phyloP scores from a whole-genome alignment of 2,329 filamentous ascomycete genomes.

The Microthyrium microscopicum region DNA sequence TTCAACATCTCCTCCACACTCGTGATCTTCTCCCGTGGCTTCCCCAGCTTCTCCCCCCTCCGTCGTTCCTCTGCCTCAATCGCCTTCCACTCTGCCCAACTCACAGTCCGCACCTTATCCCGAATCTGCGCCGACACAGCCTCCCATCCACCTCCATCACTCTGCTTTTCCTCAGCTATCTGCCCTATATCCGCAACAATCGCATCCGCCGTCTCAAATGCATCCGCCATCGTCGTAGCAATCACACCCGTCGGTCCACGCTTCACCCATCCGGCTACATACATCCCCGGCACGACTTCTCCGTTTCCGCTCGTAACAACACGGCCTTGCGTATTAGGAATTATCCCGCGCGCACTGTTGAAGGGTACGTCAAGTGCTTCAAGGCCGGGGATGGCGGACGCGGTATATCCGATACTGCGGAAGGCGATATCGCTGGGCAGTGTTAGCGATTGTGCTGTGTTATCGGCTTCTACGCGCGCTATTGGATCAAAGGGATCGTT shows the following conservation, averaged over 20 bases:
- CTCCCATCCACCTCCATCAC: slow-evolving; percentile 53
- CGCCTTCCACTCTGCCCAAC: slow-evolving; percentile 71
- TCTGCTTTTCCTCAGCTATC: slow-evolving; percentile 16
- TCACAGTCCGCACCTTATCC: slow-evolving; percentile 42
- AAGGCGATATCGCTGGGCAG: slow-evolving; percentile 62
- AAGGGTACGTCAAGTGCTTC: slow-evolving; percentile 60
- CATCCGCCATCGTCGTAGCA: slow-evolving; percentile 88
- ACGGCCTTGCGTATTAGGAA: slow-evolving; percentile 42
- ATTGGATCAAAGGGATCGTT: slow-evolving; percentile 31
- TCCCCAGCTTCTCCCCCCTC: slow-evolving; percentile 50
- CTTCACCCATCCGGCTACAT: slow-evolving; percentile 95
- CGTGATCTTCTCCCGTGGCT: slow-evolving; percentile 55
- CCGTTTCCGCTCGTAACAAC: slow-evolving; percentile 12
- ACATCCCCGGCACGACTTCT: slow-evolving; percentile 49
- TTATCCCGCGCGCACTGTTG: slow-evolving; percentile 53
- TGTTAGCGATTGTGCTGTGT: slow-evolving; percentile 29
- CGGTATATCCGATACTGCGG: slow-evolving; percentile 89
- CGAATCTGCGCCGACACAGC: slow-evolving; percentile 47
- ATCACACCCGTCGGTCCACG: slow-evolving; percentile 89
- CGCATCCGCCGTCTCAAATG: slow-evolving; percentile 73
- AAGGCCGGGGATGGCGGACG: slow-evolving; percentile 59
- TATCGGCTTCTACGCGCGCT: slow-evolving; percentile 29
- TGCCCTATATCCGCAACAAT: slow-evolving; percentile 59
- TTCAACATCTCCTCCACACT: slow-evolving; percentile 41
- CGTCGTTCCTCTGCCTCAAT: slow-evolving; percentile 68